Base-by-base conservation (phyloP, 768 basidiomycete species). In the Gloeophyllum trabeum region DNA sequence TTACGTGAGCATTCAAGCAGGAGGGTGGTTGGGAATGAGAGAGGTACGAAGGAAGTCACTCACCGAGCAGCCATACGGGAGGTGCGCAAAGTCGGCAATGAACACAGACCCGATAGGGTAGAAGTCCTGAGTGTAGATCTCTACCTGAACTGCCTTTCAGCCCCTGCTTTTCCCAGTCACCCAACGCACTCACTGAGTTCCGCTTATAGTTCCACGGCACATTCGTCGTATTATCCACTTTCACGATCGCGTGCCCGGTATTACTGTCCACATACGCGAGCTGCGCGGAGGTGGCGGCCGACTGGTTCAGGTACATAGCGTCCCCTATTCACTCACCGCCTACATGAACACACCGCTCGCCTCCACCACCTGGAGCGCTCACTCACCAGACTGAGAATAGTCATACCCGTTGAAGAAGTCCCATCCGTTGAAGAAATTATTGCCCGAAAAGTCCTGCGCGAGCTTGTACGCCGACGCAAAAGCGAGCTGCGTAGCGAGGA, bases 391-490 rank as follows among this genome's bases (percentile, higher is more conserved):
- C n/a, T n/a, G n/a, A n/a, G n/a, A n/a, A n/a, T n/a, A n/a, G n/a
- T n/a, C n/a, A n/a, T n/a, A n/a, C n/a, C n/a, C n/a, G n/a, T n/a
- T n/a, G n/a, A 60, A 69, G 48, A 64, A 69, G 28, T 61, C 57
- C 67, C 67, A 72, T 35, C 59, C 53, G 39, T 68, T 54, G 52
- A 72, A 72, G 53, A 72, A 72, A 4, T 54, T 55, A 13, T 45
- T 24, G 4, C 69, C 69, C n/a, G 59, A 51, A 50, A 67, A 71
- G 13, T 57, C 57, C 21, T 61, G 56, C 3, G 62, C 56, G 22
- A 69, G 46, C 24, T 62, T 51, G 47, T 63, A 65, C 7, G 47
- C 39, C 1, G 24, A 18, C 10, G 30, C 40, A 30, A n/a, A n/a
- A n/a, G n/a, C n/a, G n/a, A n/a, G n/a, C n/a, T n/a, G n/a, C n/a